Conservation (phyloP, 148 eudicot species). For the Polygonum maritimum region DNA sequence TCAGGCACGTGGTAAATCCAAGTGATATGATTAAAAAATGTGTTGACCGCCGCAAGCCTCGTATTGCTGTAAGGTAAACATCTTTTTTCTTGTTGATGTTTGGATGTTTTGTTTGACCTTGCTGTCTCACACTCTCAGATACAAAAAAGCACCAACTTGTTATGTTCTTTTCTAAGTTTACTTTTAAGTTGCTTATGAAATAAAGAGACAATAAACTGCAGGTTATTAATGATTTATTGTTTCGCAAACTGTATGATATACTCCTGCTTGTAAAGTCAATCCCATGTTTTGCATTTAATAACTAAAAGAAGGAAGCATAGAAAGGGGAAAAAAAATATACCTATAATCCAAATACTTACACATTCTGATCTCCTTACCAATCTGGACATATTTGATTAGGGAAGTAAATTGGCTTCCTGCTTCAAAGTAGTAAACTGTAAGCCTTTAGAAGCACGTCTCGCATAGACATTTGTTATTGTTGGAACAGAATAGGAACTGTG, state of each 20-base stretch:
- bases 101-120: neutral
- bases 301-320: neutral
- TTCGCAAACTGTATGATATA: neutral
- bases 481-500: neutral
- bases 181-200: neutral
- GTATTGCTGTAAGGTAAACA: slow-evolving; percentile 60
- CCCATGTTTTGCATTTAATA: neutral
- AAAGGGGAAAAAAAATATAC: neutral
- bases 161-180: neutral
- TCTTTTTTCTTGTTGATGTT: neutral
- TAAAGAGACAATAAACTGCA: neutral
- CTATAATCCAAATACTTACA: neutral
- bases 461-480: neutral
- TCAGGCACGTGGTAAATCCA: slow-evolving; percentile 47
- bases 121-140: neutral
- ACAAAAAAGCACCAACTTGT: neutral
- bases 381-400: neutral
- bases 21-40: slow-evolving; percentile 48
- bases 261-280: neutral
- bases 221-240: neutral
- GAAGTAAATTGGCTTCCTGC: neutral
- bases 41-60: slow-evolving; percentile 38
- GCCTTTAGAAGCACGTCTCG: neutral
- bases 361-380: neutral
- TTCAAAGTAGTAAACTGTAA: neutral